Evolutionary conservation across 306 rosid species (phyloP), one percentile per base, ranked within the genome.

Genomic region (Echinosophora koreensis): DNA sequence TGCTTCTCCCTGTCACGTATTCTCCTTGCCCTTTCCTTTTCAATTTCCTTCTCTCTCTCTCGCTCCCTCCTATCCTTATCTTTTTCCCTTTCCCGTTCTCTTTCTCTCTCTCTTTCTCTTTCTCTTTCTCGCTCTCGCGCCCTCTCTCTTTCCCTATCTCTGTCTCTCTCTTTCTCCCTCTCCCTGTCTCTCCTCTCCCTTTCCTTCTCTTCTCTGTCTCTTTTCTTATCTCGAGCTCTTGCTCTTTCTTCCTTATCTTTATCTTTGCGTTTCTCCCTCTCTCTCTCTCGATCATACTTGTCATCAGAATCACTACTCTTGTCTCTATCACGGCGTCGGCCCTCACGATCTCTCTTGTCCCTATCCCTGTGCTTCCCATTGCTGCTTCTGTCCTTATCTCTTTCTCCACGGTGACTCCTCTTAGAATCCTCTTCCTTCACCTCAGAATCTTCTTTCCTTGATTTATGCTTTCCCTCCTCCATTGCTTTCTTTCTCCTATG

Each of bases 381-480:
- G 14, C 68, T 84, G 14, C 68, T 83, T 82, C 77, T 84, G 69
- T 82, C 89, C 87, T 81, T 86, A 42, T 60, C 78, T 61, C 83
- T 82, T 74, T 88, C 93, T 59, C 85, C 81, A 10, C 86, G 85
- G 71, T 86, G 89, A 82, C 88, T 85, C 87, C 88, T 88, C 89
- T 89, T 92, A 28, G 87, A 76, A 72, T 88, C 91, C 57, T 77
- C 91, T 44, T 84, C 89, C 52, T 83, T 87, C 74, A 73, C 80
- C 39, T 78, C 89, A 76, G 73, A 66, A 41, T 66, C 84, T 56
- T 90, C 93, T 66, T 83, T 85, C 86, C 90, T 80, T 5, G 92
- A 83, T 82, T 81, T 90, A 78, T 79, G 88, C 37, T 86, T 92
- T 16, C 79, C 89, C 55, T 87, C 94, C 18, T 90, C 96, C 94